Evolutionary conservation across 1,284 basidiomycete genomes (phyloP).

Genomic region (Farysia itapuensis): DNA sequence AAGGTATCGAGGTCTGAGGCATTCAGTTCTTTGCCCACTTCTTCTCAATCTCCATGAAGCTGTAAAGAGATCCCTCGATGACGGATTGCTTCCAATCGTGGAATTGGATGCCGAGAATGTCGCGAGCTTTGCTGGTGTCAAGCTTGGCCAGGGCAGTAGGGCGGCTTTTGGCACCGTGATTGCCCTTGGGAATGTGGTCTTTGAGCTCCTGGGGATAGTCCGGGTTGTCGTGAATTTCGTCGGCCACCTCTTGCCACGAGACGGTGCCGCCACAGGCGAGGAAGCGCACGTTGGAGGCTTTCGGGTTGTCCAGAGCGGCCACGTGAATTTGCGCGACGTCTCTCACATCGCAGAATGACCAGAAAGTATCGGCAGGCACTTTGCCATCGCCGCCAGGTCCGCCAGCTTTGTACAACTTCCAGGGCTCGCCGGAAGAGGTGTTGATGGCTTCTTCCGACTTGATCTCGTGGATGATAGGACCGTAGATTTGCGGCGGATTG

Average conservation of each 20-base stretch:
- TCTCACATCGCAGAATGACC: slow-evolving; percentile 27
- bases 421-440: slow-evolving; percentile 16
- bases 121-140: slow-evolving; percentile 16
- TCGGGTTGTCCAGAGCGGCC: slow-evolving; percentile 14
- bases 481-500: slow-evolving; percentile 45
- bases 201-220: slow-evolving; percentile 24
- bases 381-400: slow-evolving; percentile 23
- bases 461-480: slow-evolving; percentile 37
- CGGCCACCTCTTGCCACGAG: slow-evolving; percentile 28
- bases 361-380: slow-evolving; percentile 18
- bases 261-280: slow-evolving; percentile 19
- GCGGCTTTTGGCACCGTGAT: slow-evolving; percentile 7
- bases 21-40: slow-evolving; percentile 14
- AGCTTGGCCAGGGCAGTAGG: slow-evolving; percentile 14
- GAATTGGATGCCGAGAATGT: slow-evolving; percentile 28
- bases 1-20: too few species aligned
- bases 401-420: slow-evolving; percentile 33
- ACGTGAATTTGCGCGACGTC: slow-evolving; percentile 34
- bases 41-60: slow-evolving; percentile 36
- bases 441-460: slow-evolving; percentile 27
- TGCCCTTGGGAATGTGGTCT: slow-evolving; percentile 26
- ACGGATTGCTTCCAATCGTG: slow-evolving; percentile 30
- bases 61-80: slow-evolving; percentile 33
- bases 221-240: slow-evolving; percentile 27
- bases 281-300: slow-evolving; percentile 13